These are phyloP conservation scores for Proliferodiscus dingleyae DNA, from an alignment of 2,329 filamentous ascomycete species.

Conservation along the genomic window DNA sequence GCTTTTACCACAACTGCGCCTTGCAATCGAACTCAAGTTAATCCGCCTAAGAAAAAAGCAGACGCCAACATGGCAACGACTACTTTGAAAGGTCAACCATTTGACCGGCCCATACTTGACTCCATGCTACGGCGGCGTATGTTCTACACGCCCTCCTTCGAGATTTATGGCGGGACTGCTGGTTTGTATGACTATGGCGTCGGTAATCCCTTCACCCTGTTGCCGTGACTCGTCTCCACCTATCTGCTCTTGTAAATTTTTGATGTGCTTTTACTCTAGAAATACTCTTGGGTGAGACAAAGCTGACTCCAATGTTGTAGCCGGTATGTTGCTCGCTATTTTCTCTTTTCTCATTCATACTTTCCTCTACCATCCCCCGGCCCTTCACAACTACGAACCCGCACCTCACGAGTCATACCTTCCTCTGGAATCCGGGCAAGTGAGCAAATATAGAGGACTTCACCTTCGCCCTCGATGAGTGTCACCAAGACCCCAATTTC, in stretches of 20 bases:
- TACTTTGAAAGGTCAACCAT: slow-evolving; percentile 82
- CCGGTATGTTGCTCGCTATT: too few species aligned
- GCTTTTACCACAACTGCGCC: slow-evolving; percentile 36
- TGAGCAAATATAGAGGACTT: too few species aligned
- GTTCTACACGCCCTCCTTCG: slow-evolving; percentile 94
- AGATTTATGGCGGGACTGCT: slow-evolving; percentile 86
- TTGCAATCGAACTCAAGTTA: slow-evolving; percentile 32
- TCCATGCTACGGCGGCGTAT: slow-evolving; percentile 79
- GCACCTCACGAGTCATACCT: too few species aligned
- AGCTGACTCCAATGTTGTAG: background rate
- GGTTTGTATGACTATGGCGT: slow-evolving; percentile 69
- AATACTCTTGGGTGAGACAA: background rate
- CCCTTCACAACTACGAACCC: too few species aligned
- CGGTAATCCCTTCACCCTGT: slow-evolving; percentile 38
- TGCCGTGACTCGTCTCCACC: too few species aligned
- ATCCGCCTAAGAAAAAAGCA: slow-evolving; percentile 30
- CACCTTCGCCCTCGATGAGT: too few species aligned
- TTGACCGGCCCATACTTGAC: slow-evolving; percentile 79
- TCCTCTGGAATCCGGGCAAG: too few species aligned
- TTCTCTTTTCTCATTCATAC: too few species aligned
- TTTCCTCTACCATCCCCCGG: too few species aligned
- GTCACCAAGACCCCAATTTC: too few species aligned
- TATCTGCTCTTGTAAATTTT: background rate
- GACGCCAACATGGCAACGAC: slow-evolving; percentile 54
- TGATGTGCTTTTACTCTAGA: background rate